A percentile compares a stretch with the other conserved stretches of the same genome.
These are phyloP conservation scores for Cyclaneusma minus DNA, from an alignment of 2,329 filamentous ascomycete species.

Conservation along the genomic window DNA sequence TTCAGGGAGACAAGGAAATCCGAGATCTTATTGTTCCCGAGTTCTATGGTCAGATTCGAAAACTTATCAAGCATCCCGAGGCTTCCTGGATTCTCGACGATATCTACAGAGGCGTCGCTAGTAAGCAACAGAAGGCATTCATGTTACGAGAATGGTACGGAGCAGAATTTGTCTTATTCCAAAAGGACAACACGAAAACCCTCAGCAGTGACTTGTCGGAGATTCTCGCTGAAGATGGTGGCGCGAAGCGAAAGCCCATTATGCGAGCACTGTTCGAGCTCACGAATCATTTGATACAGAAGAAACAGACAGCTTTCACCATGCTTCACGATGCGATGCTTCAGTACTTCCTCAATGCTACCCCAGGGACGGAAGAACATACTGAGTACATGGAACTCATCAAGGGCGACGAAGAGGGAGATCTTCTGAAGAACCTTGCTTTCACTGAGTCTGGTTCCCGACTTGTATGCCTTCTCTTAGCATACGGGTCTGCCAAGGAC, in stretches of 20 bases:
- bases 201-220: constrained; percentile 46
- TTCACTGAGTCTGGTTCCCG: constrained; percentile 84
- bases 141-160: constrained; percentile 94
- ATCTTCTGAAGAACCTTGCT: constrained; percentile 85
- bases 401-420: constrained; percentile 81
- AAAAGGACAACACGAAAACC: constrained; percentile 35
- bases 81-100: constrained; percentile 97
- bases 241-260: constrained; percentile 75
- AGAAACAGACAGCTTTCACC: constrained; percentile 92
- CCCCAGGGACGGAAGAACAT: constrained; percentile 64
- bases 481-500: constrained; percentile 81
- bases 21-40: constrained; percentile 81
- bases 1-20: constrained; percentile 79
- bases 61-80: constrained; percentile 90
- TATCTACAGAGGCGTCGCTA: constrained; percentile 80
- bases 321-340: constrained; percentile 98
- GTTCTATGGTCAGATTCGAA: constrained; percentile 86
- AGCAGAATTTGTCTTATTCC: constrained; percentile 75
- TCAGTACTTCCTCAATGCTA: constrained; percentile 78
- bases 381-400: constrained; percentile 80
- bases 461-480: constrained; percentile 66
- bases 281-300: constrained; percentile 87
- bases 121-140: constrained; percentile 68
- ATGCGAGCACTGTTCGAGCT: constrained; percentile 74
- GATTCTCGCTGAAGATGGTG: constrained; percentile 63